Conservation (phyloP, 2,329 filamentous ascomycete genomes). For the Fusarium pseudonygamai region DNA sequence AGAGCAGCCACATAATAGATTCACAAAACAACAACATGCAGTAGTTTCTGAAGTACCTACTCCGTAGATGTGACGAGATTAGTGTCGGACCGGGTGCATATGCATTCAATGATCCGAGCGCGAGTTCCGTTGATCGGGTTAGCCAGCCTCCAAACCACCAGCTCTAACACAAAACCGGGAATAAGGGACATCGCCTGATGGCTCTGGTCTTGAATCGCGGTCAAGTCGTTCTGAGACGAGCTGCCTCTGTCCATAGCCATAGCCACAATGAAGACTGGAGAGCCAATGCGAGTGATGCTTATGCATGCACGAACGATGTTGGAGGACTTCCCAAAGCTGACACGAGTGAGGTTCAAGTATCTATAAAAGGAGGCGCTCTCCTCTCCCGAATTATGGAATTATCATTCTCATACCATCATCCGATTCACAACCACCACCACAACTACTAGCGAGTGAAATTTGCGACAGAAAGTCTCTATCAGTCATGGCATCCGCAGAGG, state of each 20-base stretch:
- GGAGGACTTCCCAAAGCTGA: neutral
- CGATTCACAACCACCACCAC: neutral
- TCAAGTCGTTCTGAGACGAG: accelerated
- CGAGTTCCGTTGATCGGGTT: accelerated
- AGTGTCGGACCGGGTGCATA: too few species aligned
- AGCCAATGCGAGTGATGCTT: neutral
- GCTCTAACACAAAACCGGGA: accelerated
- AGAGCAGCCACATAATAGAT: neutral
- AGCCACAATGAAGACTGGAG: neutral
- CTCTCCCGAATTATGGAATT: neutral
- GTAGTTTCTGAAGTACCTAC: accelerated
- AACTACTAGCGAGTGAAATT: neutral
- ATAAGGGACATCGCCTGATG: too few species aligned
- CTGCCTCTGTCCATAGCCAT: neutral
- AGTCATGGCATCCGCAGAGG: neutral
- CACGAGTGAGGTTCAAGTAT: neutral
- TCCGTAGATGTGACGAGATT: too few species aligned
- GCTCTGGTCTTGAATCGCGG: neutral
- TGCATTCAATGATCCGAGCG: neutral
- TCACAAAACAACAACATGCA: too few species aligned
- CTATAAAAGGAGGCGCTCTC: neutral
- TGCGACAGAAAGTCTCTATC: neutral
- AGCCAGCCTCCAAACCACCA: neutral
- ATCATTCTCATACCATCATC: neutral
- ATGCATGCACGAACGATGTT: neutral